Conservation (phyloP, 176 grass and related monocot species). For the Avena eriantha region DNA sequence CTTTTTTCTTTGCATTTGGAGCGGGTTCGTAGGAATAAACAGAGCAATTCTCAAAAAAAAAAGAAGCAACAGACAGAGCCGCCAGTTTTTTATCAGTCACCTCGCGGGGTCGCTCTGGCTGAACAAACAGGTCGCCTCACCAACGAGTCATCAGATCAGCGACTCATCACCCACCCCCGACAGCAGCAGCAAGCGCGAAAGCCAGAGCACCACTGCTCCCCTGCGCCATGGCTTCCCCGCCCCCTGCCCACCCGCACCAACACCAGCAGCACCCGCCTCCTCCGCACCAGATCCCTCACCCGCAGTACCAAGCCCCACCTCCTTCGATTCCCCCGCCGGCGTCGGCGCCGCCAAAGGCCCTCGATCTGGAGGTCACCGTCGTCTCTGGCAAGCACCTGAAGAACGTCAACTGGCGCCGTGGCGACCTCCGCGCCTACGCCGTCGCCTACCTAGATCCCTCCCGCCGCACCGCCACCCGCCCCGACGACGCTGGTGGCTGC, state of each 20-base stretch:
- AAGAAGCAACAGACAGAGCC: too few relatives aligned
- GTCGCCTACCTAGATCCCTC: slow-evolving; percentile 82
- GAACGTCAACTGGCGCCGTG: slow-evolving; percentile 97
- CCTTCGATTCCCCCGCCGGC: slow-evolving; percentile 41
- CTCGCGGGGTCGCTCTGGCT: too few relatives aligned
- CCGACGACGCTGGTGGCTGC: slow-evolving; percentile 79
- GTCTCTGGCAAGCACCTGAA: slow-evolving; percentile 92
- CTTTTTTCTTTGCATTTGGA: background rate
- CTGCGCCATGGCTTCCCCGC: slow-evolving; percentile 57
- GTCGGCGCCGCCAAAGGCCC: slow-evolving; percentile 36
- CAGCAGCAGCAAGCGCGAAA: background rate
- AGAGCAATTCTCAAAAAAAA: too few relatives aligned
- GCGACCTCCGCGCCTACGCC: slow-evolving; percentile 88
- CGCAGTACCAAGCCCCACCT: slow-evolving; percentile 49
- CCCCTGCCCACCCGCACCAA: slow-evolving; percentile 38
- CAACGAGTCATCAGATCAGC: slow-evolving; percentile 11
- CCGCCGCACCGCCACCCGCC: slow-evolving; percentile 73
- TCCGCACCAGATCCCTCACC: slow-evolving; percentile 41
- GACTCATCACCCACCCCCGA: slow-evolving; percentile 14
- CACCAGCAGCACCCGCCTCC: slow-evolving; percentile 46
- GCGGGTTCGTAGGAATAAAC: background rate
- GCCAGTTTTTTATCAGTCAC: too few relatives aligned
- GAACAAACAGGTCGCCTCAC: slow-evolving; percentile 2
- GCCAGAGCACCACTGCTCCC: slow-evolving; percentile 8
- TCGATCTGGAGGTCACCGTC: slow-evolving; percentile 83